phyloP scores from a whole-genome alignment of 345 rosid genomes.

The Syzygium aqueum region DNA sequence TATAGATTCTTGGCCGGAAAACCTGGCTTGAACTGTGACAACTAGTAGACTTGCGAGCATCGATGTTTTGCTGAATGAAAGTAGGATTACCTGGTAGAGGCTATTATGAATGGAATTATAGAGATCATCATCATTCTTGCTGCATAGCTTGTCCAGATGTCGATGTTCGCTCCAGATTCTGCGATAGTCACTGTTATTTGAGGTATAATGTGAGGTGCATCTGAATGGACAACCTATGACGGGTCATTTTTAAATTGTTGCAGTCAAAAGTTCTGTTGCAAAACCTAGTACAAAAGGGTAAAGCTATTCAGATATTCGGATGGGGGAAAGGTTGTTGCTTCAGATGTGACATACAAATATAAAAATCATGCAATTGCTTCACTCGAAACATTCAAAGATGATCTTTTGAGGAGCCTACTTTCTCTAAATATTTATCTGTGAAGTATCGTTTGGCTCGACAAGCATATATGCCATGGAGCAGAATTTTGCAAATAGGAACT shows the following conservation, averaged over 20 bases:
- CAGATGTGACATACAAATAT: not conserved
- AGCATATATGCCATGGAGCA: not conserved
- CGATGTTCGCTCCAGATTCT: conserved; percentile 14
- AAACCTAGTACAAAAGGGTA: not conserved
- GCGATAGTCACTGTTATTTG: not conserved
- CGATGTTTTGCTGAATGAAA: not conserved
- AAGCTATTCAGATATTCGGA: not conserved
- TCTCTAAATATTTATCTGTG: not conserved
- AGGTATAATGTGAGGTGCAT: not conserved
- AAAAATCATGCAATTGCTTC: not conserved
- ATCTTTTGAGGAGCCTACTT: not conserved
- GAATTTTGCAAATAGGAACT: not conserved
- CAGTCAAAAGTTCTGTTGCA: not conserved
- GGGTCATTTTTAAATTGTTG: not conserved
- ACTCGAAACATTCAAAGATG: not conserved
- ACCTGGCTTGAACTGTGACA: conserved; percentile 9
- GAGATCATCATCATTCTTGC: conserved; percentile 32
- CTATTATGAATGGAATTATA: conserved; percentile 21
- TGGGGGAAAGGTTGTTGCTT: not conserved
- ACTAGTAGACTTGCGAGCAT: not conserved
- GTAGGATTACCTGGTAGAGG: conserved; percentile 23
- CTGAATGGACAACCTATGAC: not conserved
- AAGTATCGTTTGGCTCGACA: not conserved
- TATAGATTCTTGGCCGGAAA: conserved; percentile 35
- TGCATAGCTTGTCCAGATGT: conserved; percentile 30